Conservation (phyloP, 1,139 yeast genomes). For the Nakaseomyces delphensis region DNA sequence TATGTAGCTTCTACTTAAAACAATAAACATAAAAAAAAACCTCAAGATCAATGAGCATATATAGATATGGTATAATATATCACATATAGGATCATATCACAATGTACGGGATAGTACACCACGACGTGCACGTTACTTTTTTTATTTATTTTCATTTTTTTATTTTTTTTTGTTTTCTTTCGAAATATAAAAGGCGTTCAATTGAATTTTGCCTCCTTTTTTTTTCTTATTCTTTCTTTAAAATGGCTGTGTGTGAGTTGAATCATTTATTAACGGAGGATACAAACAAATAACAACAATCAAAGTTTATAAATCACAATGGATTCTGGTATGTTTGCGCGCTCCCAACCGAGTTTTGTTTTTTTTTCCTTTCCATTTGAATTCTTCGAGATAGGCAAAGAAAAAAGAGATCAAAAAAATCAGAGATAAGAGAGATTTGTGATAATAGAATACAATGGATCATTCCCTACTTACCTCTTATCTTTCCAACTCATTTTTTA, state of each 20-base stretch:
- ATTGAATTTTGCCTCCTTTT: background rate
- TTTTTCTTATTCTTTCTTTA: background rate
- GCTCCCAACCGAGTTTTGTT: background rate
- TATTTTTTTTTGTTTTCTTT: background rate
- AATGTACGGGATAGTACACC: too few relatives aligned
- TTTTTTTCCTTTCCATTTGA: background rate
- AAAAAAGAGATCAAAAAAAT: background rate
- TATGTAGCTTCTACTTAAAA: too few relatives aligned
- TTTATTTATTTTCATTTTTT: too few relatives aligned
- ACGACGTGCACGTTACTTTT: too few relatives aligned
- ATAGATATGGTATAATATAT: too few relatives aligned
- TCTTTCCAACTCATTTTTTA: background rate
- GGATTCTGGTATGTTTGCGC: slow-evolving; percentile 23
- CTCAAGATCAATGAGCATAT: too few relatives aligned
- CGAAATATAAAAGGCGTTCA: background rate
- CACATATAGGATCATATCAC: too few relatives aligned
- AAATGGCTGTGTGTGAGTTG: background rate
- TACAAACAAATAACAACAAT: background rate
- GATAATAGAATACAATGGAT: too few relatives aligned
- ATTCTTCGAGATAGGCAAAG: background rate
- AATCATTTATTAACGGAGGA: background rate
- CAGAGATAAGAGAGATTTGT: background rate
- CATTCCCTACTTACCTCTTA: background rate
- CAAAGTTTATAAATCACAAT: slow-evolving; percentile 11
- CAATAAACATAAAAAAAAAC: too few relatives aligned